These are phyloP conservation scores for Drechmeria coniospora DNA, from an alignment of 2,329 filamentous ascomycete species.

Conservation along the genomic window DNA sequence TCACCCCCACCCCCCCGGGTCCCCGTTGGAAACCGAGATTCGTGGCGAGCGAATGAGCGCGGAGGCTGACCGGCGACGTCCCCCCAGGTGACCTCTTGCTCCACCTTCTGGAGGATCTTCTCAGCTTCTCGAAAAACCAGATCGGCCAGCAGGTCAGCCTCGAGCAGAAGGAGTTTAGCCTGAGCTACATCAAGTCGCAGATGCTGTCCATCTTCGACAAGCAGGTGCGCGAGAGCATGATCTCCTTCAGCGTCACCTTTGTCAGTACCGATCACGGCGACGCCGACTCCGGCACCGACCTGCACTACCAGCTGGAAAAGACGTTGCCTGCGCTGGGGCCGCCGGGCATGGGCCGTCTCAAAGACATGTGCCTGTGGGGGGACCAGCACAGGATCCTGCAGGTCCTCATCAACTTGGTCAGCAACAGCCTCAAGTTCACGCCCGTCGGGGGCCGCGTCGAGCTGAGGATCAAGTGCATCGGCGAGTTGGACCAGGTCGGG, in stretches of 20 bases:
- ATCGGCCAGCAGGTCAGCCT: conserved; percentile 71
- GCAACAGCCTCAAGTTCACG: conserved; percentile 86
- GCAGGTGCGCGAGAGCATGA: conserved; percentile 66
- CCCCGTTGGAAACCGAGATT: background rate
- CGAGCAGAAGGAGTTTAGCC: conserved; percentile 70
- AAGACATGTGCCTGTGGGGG: conserved; percentile 83
- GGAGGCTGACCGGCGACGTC: conserved; percentile 4
- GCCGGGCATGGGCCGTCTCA: conserved; percentile 49
- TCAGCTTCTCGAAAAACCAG: conserved; percentile 92
- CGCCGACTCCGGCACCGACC: conserved; percentile 16
- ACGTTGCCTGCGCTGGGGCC: conserved; percentile 46
- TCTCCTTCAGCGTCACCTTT: conserved; percentile 59
- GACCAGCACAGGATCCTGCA: conserved; percentile 83
- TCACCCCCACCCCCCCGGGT: background rate
- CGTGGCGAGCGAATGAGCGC: background rate
- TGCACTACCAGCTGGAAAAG: conserved; percentile 16
- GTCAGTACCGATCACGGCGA: conserved; percentile 21
- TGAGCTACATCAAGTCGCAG: conserved; percentile 74
- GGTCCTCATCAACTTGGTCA: conserved; percentile 85
- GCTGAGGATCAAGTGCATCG: conserved; percentile 59
- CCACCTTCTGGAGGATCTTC: conserved; percentile 73
- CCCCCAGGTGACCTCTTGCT: conserved; percentile 51
- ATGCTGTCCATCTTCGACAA: conserved; percentile 79
- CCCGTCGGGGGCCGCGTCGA: conserved; percentile 59
- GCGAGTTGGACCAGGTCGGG: conserved; percentile 33